A percentile compares a stretch with the other conserved stretches of the same genome.
phyloP scores from a whole-genome alignment of 768 basidiomycete genomes.

The Mycena galopus region DNA sequence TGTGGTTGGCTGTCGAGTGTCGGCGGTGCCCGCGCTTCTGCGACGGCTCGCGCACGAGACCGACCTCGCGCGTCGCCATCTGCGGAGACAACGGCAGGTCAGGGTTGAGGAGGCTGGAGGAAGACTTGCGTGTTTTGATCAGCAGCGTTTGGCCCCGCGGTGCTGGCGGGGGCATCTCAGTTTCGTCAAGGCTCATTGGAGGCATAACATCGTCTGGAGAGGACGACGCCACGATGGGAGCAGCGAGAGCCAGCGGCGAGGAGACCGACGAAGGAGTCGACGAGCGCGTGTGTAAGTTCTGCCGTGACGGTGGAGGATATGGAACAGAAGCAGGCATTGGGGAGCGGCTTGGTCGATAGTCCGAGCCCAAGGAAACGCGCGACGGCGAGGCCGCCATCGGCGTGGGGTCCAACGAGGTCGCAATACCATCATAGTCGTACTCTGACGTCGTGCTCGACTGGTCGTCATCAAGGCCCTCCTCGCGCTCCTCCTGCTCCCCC shows the following conservation, averaged over 20 bases:
- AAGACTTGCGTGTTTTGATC: conserved; percentile 75
- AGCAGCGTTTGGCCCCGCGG: conserved; percentile 43
- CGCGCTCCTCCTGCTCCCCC: conserved; percentile 55
- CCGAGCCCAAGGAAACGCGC: conserved; percentile 45
- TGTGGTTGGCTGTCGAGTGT: conserved; percentile 77
- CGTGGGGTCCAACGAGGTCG: conserved; percentile 70
- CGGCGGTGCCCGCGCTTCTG: conserved; percentile 74
- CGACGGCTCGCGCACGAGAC: conserved; percentile 59
- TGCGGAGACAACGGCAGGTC: conserved; percentile 78
- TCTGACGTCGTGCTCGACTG: conserved; percentile 75
- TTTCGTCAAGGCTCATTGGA: conserved; percentile 75
- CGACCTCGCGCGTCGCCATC: conserved; percentile 48
- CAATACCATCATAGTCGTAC: conserved; percentile 66
- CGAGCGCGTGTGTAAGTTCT: conserved; percentile 78
- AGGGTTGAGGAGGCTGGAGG: conserved; percentile 74
- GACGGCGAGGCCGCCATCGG: conserved; percentile 71
- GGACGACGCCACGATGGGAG: conserved; percentile 82
- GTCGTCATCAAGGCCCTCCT: conserved; percentile 56
- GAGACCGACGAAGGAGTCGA: conserved; percentile 92
- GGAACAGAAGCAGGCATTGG: conserved; percentile 40
- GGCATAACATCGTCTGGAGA: conserved; percentile 73
- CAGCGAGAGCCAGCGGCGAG: conserved; percentile 87
- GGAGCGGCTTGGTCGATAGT: conserved; percentile 41
- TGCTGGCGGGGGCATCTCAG: conserved; percentile 36
- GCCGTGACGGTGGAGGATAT: conserved; percentile 46